Conservation (phyloP, 225 moss, liverwort and hornwort genomes). For the Bryum argenteum region DNA sequence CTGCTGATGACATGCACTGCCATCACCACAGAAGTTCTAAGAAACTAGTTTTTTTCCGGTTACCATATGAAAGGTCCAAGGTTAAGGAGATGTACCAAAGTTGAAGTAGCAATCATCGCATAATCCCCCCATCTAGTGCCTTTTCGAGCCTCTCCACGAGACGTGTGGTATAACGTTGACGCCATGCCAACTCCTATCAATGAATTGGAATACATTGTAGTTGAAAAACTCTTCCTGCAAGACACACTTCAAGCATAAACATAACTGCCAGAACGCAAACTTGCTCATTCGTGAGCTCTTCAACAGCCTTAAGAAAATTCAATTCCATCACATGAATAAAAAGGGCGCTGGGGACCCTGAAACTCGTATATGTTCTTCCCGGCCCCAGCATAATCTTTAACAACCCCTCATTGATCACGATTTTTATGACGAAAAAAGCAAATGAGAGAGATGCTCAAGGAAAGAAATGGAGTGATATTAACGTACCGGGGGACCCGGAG, state of each 20-base stretch:
- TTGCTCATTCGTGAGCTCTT: background rate
- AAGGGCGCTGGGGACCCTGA: too few relatives aligned
- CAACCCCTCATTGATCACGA: too few relatives aligned
- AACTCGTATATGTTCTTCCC: too few relatives aligned
- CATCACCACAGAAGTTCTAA: slow-evolving; percentile 26
- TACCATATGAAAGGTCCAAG: background rate
- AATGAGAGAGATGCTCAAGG: background rate
- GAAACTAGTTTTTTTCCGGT: slow-evolving; percentile 17
- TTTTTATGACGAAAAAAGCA: too few relatives aligned
- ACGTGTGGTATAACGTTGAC: slow-evolving; percentile 84
- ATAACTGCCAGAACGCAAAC: background rate
- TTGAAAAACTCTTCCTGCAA: slow-evolving; percentile 65
- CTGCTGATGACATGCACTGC: slow-evolving; percentile 86
- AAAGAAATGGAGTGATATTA: background rate
- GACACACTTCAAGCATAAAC: slow-evolving; percentile 10
- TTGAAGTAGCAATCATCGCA: slow-evolving; percentile 89
- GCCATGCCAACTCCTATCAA: slow-evolving; percentile 90
- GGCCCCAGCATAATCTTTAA: too few relatives aligned
- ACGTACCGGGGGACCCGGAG: slow-evolving; percentile 83
- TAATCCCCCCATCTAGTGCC: slow-evolving; percentile 90
- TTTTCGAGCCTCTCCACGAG: slow-evolving; percentile 76
- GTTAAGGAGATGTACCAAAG: slow-evolving; percentile 58
- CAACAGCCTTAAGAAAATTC: background rate
- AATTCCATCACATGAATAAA: too few relatives aligned
- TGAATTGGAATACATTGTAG: slow-evolving; percentile 76